Percentiles rank a stretch among this genome's conserved stretches.
Conservation (phyloP, 2,329 filamentous ascomycete species). For the Colletotrichum spinosum region DNA sequence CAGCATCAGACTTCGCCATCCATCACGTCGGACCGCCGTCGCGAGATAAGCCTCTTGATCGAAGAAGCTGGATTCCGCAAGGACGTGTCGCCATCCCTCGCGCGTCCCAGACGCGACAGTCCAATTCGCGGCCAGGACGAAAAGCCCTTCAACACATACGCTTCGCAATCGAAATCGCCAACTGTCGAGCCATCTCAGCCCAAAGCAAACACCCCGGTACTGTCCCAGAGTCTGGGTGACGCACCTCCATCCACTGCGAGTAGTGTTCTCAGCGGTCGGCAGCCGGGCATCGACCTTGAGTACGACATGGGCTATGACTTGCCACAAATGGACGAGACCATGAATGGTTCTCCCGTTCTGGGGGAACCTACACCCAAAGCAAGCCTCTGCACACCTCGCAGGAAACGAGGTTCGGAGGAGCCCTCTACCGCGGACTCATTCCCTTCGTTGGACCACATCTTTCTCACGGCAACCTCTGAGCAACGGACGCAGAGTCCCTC, state of each 20-base stretch:
- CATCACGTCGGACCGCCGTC: constrained; percentile 48
- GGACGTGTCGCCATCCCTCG: constrained; percentile 53
- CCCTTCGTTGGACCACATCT: constrained; percentile 48
- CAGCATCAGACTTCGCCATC: constrained; percentile 35
- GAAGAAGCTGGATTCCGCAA: constrained; percentile 61
- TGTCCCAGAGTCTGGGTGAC: constrained; percentile 40
- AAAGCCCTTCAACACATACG: constrained; percentile 26
- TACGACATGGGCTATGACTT: constrained; percentile 48
- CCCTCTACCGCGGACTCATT: constrained; percentile 44
- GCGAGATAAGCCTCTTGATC: constrained; percentile 57
- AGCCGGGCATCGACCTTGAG: constrained; percentile 57
- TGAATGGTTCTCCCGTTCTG: constrained; percentile 10
- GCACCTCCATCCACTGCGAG: constrained; percentile 51
- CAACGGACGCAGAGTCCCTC: constrained; percentile 48
- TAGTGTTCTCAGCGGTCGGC: constrained; percentile 61
- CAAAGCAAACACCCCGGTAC: not conserved
- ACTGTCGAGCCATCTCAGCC: constrained; percentile 24
- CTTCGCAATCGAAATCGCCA: constrained; percentile 28
- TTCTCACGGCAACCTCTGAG: constrained; percentile 55
- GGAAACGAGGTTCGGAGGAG: constrained; percentile 18
- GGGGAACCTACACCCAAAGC: constrained; percentile 21
- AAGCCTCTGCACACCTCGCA: constrained; percentile 12
- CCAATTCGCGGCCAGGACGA: constrained; percentile 46
- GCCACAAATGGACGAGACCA: constrained; percentile 15
- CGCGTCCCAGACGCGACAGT: constrained; percentile 41